Evolutionary conservation across 2,329 filamentous ascomycete genomes (phyloP).

Genomic region (Ascochyta fabae): DNA sequence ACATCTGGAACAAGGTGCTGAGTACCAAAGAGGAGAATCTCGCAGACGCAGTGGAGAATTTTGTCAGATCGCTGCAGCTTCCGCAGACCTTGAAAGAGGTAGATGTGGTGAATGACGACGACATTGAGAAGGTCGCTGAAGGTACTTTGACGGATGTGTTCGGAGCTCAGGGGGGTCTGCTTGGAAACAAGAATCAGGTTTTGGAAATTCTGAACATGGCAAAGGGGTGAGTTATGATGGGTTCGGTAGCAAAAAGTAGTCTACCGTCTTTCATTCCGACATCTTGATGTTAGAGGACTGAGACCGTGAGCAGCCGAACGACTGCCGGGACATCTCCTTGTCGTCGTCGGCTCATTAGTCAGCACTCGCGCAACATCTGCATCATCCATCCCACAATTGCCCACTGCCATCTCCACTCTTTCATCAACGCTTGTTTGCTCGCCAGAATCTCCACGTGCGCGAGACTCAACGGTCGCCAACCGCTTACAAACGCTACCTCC

Average conservation of each 20-base stretch:
- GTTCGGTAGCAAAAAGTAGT: too few species aligned
- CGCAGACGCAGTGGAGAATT: slow-evolving; percentile 30
- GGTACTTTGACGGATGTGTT: slow-evolving; percentile 32
- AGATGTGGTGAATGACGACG: slow-evolving; percentile 23
- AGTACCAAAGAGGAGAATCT: slow-evolving; percentile 23
- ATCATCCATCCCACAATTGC: neutral
- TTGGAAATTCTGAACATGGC: slow-evolving; percentile 20
- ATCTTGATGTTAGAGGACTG: neutral
- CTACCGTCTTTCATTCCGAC: too few species aligned
- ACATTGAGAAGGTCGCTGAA: slow-evolving; percentile 30
- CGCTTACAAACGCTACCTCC: neutral
- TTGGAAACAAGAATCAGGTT: slow-evolving; percentile 18
- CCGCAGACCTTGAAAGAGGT: slow-evolving; percentile 29
- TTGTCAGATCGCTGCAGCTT: slow-evolving; percentile 26
- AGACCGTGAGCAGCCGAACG: neutral
- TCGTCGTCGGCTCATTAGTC: slow-evolving; percentile 1
- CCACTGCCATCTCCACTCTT: slow-evolving; percentile 2
- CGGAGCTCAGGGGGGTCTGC: slow-evolving; percentile 4
- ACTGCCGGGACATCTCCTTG: slow-evolving; percentile 6
- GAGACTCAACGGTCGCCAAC: neutral
- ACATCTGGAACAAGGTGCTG: slow-evolving; percentile 28
- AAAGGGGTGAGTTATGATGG: neutral
- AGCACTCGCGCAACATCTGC: neutral
- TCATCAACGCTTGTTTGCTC: neutral
- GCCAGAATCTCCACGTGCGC: neutral